These are phyloP conservation scores for Penicillium oxalicum DNA, from an alignment of 2,329 filamentous ascomycete genomes.

Conservation along the genomic window DNA sequence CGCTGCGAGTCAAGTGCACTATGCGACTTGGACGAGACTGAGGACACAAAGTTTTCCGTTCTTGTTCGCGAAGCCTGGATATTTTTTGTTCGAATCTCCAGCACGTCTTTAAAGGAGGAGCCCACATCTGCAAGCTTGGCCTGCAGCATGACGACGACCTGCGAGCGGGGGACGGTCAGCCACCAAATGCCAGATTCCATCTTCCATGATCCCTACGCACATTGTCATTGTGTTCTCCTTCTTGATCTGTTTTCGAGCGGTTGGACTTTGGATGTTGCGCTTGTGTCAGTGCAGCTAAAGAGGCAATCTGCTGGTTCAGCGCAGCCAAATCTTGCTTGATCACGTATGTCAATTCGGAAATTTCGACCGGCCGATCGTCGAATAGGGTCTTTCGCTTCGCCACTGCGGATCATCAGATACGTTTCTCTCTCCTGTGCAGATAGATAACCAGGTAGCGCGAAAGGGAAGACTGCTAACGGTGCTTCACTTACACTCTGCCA, in stretches of 20 bases:
- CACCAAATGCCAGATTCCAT: conserved; percentile 14
- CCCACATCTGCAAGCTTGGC: conserved; percentile 88
- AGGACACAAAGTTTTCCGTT: conserved; percentile 94
- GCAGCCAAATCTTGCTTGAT: conserved; percentile 94
- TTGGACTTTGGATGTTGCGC: conserved; percentile 63
- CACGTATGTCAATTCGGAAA: conserved; percentile 92
- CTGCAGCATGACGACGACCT: conserved; percentile 78
- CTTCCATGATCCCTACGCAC: conserved; percentile 37
- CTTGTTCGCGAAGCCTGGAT: conserved; percentile 88
- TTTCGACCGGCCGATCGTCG: conserved; percentile 92
- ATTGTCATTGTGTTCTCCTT: conserved; percentile 97
- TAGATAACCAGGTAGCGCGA: neutral
- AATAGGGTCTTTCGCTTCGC: conserved; percentile 96
- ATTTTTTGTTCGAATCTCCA: conserved; percentile 95
- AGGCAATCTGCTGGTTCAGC: conserved; percentile 79
- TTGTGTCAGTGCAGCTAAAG: conserved; percentile 69
- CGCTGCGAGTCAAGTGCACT: conserved; percentile 58
- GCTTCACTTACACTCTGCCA: conserved; percentile 65
- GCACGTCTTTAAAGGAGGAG: conserved; percentile 92
- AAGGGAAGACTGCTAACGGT: neutral
- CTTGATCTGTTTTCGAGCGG: conserved; percentile 56
- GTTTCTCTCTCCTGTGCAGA: neutral
- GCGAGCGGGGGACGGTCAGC: conserved; percentile 1
- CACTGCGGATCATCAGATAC: conserved; percentile 46
- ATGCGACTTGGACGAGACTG: conserved; percentile 72